Evolutionary conservation across 495 filamentous ascomycete species (phyloP), one percentile per base, ranked within the genome.

Genomic region (Rostrohypoxylon terebratum): DNA sequence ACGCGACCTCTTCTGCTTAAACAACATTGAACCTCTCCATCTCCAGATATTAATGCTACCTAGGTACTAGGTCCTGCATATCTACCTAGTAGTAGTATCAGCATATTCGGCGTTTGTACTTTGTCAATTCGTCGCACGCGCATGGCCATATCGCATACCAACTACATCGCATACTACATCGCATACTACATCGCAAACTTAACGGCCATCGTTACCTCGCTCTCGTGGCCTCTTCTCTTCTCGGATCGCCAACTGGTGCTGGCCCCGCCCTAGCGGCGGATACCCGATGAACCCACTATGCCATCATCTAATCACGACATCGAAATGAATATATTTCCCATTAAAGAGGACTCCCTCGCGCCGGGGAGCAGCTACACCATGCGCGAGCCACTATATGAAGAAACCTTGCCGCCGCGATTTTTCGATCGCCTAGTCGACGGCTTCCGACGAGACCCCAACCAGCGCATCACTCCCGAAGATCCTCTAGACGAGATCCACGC

Each of bases 361-460:
- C 80, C 69, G 14, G 79, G 80, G 5, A 84, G 80, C 73, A 77
- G 76, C 51, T 79, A 77, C 69, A 84, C 77, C 59, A 79, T 77
- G 76, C 77, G 81, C 20, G 78, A 81, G 51, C 79, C 81, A 7
- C 47, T 77, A 7, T 81, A 82, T 57, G 77, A 79, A n/a, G 77
- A 77, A 0, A 47, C 38, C 13, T 25, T 38, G 9, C 71, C 59
- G 16, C 75, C 75, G 21, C 74, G 74, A 55, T 74, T 84, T 7
- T 54, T 87, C 0, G 76, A 80, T 11, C 85, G 87, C 23, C 82
- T 94, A 66, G 64, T 92, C 63, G 90, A 97, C 79, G 91, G 93
- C 75, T 97, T 98, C 85, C 90, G 89, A 73, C 85, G 90, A 28
- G 94, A 97, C 68, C 92, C 93, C 13, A 88, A 89, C 75, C 82